Evolutionary conservation across 768 basidiomycete species (phyloP).

Genomic region (Mycena vulgaris): DNA sequence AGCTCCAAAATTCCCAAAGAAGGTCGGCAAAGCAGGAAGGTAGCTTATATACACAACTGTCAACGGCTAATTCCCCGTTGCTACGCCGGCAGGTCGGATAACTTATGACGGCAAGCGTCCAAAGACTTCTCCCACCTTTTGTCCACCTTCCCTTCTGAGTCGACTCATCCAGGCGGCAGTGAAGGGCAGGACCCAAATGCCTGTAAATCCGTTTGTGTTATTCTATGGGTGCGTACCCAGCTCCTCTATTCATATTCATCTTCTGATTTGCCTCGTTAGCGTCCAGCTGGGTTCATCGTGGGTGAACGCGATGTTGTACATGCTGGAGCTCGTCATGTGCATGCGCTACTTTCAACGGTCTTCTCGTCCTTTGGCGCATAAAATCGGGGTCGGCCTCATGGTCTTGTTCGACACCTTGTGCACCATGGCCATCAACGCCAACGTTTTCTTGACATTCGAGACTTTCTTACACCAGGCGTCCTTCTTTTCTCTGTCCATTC

Average conservation of each 20-base stretch:
- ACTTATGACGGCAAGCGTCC: not conserved
- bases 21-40: no score
- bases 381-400: constrained; percentile 31
- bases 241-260: not conserved
- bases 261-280: constrained; percentile 9
- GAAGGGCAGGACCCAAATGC: constrained; percentile 34
- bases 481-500: not conserved
- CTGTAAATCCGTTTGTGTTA: not conserved
- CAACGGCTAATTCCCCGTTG: no score
- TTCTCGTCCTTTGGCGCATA: constrained; percentile 30
- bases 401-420: constrained; percentile 36
- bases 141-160: not conserved
- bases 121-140: not conserved
- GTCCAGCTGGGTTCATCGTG: constrained; percentile 33
- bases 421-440: constrained; percentile 29
- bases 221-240: constrained; percentile 10
- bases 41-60: no score
- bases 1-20: no score
- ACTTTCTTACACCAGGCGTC: constrained; percentile 9
- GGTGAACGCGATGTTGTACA: constrained; percentile 39
- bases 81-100: not conserved
- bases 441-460: constrained; percentile 23
- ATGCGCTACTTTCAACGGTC: constrained; percentile 36
- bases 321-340: constrained; percentile 33
- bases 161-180: constrained; percentile 8